Evolutionary conservation across 768 basidiomycete genomes (phyloP).

Genomic region (Baorangia bicolor): DNA sequence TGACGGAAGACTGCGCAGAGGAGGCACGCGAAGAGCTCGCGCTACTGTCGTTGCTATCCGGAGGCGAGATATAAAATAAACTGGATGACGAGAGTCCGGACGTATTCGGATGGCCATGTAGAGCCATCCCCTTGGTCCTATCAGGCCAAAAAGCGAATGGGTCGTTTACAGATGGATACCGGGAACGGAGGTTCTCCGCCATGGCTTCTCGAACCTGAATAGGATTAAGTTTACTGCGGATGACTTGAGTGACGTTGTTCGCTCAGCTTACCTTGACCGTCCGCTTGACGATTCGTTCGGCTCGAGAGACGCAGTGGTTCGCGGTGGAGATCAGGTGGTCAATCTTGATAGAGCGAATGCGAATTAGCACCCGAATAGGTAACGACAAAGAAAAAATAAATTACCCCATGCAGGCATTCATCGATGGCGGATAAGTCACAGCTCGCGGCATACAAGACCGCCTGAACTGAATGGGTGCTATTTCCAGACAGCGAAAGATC

Average conservation of each 20-base stretch:
- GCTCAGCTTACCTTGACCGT: conserved; percentile 49
- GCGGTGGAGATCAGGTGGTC: conserved; percentile 55
- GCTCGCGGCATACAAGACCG: conserved; percentile 50
- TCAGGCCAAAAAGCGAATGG: conserved; percentile 21
- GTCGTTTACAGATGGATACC: conserved; percentile 22
- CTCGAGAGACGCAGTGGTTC: conserved; percentile 54
- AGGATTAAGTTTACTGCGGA: conserved; percentile 2
- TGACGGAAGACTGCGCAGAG: conserved; percentile 35
- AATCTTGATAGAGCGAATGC: conserved; percentile 37
- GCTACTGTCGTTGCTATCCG: conserved; percentile 9
- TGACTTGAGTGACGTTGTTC: not conserved
- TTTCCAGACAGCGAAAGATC: conserved; percentile 31
- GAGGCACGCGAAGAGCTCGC: conserved; percentile 18
- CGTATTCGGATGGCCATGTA: not conserved
- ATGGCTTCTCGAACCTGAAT: conserved; percentile 50
- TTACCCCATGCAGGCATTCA: conserved; percentile 53
- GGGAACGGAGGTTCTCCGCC: conserved; percentile 43
- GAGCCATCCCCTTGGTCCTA: not conserved
- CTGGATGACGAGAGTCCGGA: conserved; percentile 5
- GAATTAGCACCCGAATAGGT: conserved; percentile 6
- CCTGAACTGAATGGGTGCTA: conserved; percentile 44
- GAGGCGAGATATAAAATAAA: conserved; percentile 25
- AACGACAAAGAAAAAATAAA: conserved; percentile 23
- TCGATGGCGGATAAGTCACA: conserved; percentile 59
- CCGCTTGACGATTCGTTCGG: conserved; percentile 54